These are phyloP conservation scores for Hortaea sp. DNA, from an alignment of 2,329 filamentous ascomycete genomes.

Conservation along the genomic window DNA sequence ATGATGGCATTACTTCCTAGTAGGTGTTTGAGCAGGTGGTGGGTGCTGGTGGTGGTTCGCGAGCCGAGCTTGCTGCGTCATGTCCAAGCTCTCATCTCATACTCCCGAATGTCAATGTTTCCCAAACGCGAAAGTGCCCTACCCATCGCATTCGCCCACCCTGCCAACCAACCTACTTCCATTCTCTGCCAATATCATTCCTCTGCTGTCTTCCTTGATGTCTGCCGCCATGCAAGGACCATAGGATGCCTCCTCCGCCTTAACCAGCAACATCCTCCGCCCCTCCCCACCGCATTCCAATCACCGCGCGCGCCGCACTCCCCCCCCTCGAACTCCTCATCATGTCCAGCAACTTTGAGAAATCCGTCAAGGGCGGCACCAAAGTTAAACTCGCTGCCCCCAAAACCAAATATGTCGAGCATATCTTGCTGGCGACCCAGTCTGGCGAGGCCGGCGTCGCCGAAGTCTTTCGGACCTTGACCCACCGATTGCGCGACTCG, in stretches of 20 bases:
- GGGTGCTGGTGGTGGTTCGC: too few relatives aligned
- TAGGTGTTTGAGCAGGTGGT: too few relatives aligned
- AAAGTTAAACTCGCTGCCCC: slow-evolving; percentile 91
- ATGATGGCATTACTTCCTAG: too few relatives aligned
- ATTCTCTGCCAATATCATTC: too few relatives aligned
- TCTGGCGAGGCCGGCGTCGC: slow-evolving; percentile 88
- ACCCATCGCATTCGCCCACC: too few relatives aligned
- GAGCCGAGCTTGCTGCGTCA: too few relatives aligned
- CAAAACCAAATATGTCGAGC: slow-evolving; percentile 98
- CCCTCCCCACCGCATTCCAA: neutral
- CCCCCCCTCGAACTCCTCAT: slow-evolving; percentile 2
- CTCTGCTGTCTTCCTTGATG: too few relatives aligned
- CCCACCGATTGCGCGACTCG: slow-evolving; percentile 80
- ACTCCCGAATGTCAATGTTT: too few relatives aligned
- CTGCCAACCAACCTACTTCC: too few relatives aligned
- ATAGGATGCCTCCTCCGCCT: neutral
- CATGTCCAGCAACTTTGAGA: slow-evolving; percentile 90
- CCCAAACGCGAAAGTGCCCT: too few relatives aligned
- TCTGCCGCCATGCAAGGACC: neutral
- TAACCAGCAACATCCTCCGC: neutral
- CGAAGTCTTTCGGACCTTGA: slow-evolving; percentile 88
- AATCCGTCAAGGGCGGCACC: slow-evolving; percentile 96
- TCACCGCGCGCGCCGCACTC: neutral
- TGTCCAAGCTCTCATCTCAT: too few relatives aligned
- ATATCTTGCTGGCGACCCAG: slow-evolving; percentile 91